phyloP scores from a whole-genome alignment of 768 basidiomycete species.

The Leccinum sublutescens region DNA sequence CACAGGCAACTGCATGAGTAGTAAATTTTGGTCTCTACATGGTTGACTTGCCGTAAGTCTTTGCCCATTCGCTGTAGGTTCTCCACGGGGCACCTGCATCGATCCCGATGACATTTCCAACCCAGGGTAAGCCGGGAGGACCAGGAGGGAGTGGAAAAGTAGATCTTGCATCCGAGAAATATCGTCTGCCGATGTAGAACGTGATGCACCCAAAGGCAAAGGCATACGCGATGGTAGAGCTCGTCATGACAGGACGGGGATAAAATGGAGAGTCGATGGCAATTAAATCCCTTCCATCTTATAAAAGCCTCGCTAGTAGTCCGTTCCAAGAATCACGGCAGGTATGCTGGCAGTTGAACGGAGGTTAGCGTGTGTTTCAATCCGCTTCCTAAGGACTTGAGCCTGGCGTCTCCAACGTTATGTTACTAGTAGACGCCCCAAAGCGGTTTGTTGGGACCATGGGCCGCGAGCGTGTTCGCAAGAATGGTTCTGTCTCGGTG shows the following conservation, averaged over 20 bases:
- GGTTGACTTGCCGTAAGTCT: background rate
- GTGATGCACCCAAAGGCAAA: background rate
- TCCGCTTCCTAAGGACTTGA: background rate
- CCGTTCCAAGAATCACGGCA: background rate
- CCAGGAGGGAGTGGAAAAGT: conserved; percentile 2
- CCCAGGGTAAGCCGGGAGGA: conserved; percentile 9
- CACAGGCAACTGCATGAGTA: background rate
- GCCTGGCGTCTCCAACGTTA: background rate
- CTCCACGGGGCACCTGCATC: conserved; percentile 2
- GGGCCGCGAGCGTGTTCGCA: no score
- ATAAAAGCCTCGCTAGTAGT: background rate
- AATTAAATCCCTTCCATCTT: background rate
- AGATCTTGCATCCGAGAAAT: background rate
- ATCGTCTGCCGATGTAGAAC: background rate
- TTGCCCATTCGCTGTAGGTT: conserved; percentile 12
- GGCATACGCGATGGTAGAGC: background rate
- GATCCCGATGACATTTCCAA: conserved; percentile 8
- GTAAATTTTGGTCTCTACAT: background rate
- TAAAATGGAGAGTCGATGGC: background rate
- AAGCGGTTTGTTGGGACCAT: no score
- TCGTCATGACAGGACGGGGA: background rate
- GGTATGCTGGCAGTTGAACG: background rate
- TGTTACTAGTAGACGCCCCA: no score
- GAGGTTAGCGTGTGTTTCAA: background rate
- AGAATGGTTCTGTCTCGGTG: no score